Evolutionary conservation across 2,329 filamentous ascomycete species (phyloP).

Genomic region (Coniosporium tulheliwenetii): DNA sequence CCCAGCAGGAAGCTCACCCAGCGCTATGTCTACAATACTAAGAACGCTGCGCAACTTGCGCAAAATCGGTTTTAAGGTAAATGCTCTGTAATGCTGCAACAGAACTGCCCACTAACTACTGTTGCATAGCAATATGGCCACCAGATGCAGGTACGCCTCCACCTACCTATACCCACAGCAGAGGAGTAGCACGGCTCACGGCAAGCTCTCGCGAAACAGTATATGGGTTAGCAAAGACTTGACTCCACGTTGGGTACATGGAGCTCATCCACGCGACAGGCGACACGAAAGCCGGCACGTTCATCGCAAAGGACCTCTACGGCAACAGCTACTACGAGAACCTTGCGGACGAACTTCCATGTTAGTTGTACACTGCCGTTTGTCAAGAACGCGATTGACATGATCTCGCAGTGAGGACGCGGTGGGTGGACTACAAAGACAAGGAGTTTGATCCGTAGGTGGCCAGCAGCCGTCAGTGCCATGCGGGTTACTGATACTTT

Average conservation of each 20-base stretch:
- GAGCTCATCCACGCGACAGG: conserved; percentile 37
- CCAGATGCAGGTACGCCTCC: conserved; percentile 71
- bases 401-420: conserved; percentile 55
- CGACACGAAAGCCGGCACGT: conserved; percentile 86
- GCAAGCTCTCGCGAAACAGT: conserved; percentile 9
- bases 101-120: conserved; percentile 20
- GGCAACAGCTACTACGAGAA: conserved; percentile 99
- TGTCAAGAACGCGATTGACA: conserved; percentile 6
- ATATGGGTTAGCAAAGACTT: conserved; percentile 13
- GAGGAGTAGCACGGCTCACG: conserved; percentile 9
- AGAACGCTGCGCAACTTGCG: conserved; percentile 79
- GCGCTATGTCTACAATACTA: conserved; percentile 74
- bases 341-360: conserved; percentile 70
- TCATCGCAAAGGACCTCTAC: conserved; percentile 73
- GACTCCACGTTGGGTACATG: background rate
- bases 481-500: conserved; percentile 18
- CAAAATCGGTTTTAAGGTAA: conserved; percentile 75
- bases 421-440: conserved; percentile 95
- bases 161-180: conserved; percentile 2
- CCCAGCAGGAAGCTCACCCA: too few relatives aligned
- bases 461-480: conserved; percentile 5
- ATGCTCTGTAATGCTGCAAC: conserved; percentile 16
- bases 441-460: conserved; percentile 65
- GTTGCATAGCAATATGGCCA: conserved; percentile 62
- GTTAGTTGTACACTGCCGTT: conserved; percentile 34